Evolutionary conservation across 2,329 filamentous ascomycete genomes (phyloP), one percentile per base, ranked within the genome.

Genomic region (Ascochyta fabae): DNA sequence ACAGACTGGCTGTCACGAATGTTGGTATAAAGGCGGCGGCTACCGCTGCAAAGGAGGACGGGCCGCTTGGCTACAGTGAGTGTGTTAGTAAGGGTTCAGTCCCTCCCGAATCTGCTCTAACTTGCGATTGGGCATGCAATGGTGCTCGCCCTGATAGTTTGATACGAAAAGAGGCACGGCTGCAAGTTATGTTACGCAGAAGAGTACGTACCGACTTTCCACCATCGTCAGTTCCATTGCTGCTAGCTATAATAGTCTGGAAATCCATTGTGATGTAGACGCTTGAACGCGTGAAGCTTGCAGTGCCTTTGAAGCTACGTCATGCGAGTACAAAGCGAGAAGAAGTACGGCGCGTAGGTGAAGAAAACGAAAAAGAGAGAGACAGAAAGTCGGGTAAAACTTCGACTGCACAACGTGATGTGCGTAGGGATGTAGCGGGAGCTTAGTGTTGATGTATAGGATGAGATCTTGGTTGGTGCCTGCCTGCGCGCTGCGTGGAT

Each of bases 1-100:
- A 74, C 15, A 75, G 35, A 16, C 58, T 49, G 6, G 73, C 73
- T 27, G 69, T 68, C 4, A 60, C 27, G 39, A 66, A 68, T 24
- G 72, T 75, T 15, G 73, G 73, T 10, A 76, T 55, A 43, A 76
- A 71, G 3, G 73, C 72, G 36, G 73, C 68, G 31, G 72, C 53
- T n/a, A 75, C 62, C 1, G 73, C 63, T 15, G 67, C 64, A 29
- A 74, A 59, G 9, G 71, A 72, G n/a, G 68, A 71, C 13, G 67
- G 70, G 19, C 69, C 68, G 29, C 56, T 61, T 48, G 71, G 65
- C 71, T 74, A 57, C 13, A 41, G 31, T 19, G 24, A 36, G 9
- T 27, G 8, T 10, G 23, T 41, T 12, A 68, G 59, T 51, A 40
- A 39, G 24, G 8, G 15, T 44, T 19, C 23, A 15, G 43, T 23